Base-by-base conservation (phyloP, 306 rosid species). In the Glycine tomentella region DNA sequence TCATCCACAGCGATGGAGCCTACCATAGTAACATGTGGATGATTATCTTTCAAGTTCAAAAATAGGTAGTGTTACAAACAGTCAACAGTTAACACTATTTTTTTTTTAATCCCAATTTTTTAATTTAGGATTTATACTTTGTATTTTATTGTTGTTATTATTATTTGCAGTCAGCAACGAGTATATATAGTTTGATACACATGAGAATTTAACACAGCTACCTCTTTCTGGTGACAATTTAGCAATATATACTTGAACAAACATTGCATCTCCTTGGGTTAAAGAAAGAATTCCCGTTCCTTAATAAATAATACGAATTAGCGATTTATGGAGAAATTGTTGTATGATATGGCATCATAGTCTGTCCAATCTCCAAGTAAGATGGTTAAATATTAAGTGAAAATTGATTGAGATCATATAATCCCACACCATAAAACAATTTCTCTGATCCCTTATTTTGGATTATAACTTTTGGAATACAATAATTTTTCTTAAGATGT, bases 1-100 rank as follows among this genome's bases (percentile, higher is more conserved):
- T 65, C 76, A 53, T 85, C 90, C 46, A 34, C 83, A 3, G 80
- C 94, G 49, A 75, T 91, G 92, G 95, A 91, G 62, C 97, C 97
- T 45, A 82, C 92, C 5, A 68, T 88, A 82, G 84, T 90, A 76
- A 53, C 92, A 46, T 95, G 98, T 84, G 84, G 82, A 70, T 89
- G 73, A 84, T 75, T 81, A 8, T 48, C 56, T 80, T 25, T 53
- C 56, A n/a, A 20, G 20, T 75, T 75, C 12, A 33, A 51, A 75
- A 13, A 62, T 79, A 62, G 81, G 76, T 46, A 46, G 25, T 81
- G 76, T 63, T 62, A 36, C 44, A 49, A 44, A 67, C 12, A 66
- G 7, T 44, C 52, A 68, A 68, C 34, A 9, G 56, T 53, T 13
- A 65, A 50, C 44, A 69, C 20, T 64, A 85, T n/a, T n/a, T 46